phyloP scores from a whole-genome alignment of 176 grass and related monocot species.

The Canna indica region DNA sequence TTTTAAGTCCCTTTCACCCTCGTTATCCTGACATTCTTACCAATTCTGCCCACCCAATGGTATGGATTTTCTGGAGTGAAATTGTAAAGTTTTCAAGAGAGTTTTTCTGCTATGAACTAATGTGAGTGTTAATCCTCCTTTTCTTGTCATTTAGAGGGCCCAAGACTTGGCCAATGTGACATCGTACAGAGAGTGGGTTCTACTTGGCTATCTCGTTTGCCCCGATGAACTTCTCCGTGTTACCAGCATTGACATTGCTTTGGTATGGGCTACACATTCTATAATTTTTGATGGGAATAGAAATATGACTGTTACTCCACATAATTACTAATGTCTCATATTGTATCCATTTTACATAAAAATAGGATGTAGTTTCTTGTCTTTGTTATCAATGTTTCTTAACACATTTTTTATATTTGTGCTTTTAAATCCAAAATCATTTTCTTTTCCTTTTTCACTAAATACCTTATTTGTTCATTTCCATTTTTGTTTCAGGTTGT shows the following conservation, averaged over 20 bases:
- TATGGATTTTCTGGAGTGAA: constrained; percentile 26
- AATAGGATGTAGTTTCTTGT: not conserved
- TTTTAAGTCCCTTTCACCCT: constrained; percentile 95
- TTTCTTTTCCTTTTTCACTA: not conserved
- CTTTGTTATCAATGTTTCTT: not conserved
- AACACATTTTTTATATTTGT: constrained; percentile 1
- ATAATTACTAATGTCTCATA: not conserved
- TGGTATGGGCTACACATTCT: constrained; percentile 40
- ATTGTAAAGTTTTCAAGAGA: not conserved
- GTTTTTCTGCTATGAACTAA: not conserved
- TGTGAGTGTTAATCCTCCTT: not conserved
- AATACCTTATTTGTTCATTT: not conserved
- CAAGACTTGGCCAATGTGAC: constrained; percentile 98
- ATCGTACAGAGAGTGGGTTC: constrained; percentile 93
- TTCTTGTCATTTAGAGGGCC: constrained; percentile 72
- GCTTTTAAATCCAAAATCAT: not conserved
- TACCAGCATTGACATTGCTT: constrained; percentile 94
- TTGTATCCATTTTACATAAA: not conserved
- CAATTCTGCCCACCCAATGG: constrained; percentile 95
- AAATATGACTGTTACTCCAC: not conserved
- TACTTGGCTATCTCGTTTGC: constrained; percentile 93
- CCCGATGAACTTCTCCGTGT: constrained; percentile 97
- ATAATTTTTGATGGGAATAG: constrained; percentile 8
- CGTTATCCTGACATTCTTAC: constrained; percentile 99
- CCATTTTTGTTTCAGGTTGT: constrained; percentile 61